Percentiles rank a stretch among this genome's conserved stretches.
Evolutionary conservation across 139 green algal species (phyloP).

Genomic region (Chlorella ohadii): DNA sequence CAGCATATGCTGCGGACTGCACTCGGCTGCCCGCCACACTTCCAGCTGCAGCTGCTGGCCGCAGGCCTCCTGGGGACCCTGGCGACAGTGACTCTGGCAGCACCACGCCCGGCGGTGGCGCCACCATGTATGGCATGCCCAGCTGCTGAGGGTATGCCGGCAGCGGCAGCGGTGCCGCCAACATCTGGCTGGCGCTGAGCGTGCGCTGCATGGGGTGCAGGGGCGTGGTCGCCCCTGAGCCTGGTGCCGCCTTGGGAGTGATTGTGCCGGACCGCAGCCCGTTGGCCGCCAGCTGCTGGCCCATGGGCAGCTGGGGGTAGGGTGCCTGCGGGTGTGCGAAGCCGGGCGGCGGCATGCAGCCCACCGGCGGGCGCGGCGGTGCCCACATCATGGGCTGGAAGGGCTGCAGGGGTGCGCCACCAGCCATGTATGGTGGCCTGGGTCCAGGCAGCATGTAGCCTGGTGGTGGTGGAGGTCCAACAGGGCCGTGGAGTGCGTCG

Average conservation of each 20-base stretch:
- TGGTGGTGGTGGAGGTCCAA: not conserved
- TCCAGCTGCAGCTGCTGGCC: no score
- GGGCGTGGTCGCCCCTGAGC: not conserved
- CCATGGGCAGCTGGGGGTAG: not conserved
- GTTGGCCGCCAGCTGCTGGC: not conserved
- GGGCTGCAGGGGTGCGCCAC: not conserved
- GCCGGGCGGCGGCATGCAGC: not conserved
- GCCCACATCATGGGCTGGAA: conserved; percentile 15
- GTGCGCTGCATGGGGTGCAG: conserved; percentile 25
- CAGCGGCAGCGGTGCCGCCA: not conserved
- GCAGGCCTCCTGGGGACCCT: not conserved
- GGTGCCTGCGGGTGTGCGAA: not conserved
- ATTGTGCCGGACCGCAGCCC: not conserved
- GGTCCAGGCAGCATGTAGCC: not conserved
- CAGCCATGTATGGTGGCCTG: not conserved
- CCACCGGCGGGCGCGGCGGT: not conserved
- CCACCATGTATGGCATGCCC: not conserved
- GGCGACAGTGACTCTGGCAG: conserved; percentile 34
- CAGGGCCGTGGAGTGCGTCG: conserved; percentile 8
- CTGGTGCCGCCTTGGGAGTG: not conserved
- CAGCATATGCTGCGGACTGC: not conserved
- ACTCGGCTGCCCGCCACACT: not conserved
- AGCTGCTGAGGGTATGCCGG: not conserved
- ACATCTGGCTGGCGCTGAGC: not conserved
- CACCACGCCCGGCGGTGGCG: conserved; percentile 17